These are phyloP conservation scores for Priceomyces melissophilus DNA, from an alignment of 805 yeast species.

Conservation along the genomic window DNA sequence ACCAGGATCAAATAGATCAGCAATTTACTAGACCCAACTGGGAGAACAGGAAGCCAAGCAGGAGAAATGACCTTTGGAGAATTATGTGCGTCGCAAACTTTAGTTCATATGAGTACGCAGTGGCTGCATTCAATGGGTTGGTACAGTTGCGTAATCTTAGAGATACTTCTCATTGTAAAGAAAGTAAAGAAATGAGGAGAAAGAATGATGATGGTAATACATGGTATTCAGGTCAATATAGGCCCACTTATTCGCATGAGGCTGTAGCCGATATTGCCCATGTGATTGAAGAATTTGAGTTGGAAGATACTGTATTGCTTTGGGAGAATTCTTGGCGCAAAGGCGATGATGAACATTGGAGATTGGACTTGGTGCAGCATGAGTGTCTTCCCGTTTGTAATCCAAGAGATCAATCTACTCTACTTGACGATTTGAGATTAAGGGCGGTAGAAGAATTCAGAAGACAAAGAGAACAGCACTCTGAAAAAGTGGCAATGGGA, in stretches of 20 bases:
- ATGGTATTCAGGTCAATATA: conserved; percentile 83
- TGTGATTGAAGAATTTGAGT: conserved; percentile 61
- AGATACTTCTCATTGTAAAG: conserved; percentile 55
- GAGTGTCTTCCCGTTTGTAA: conserved; percentile 52
- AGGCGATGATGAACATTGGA: conserved; percentile 79
- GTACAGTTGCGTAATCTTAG: conserved; percentile 72
- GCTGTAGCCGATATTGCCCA: conserved; percentile 80
- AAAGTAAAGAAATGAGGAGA: conserved; percentile 65
- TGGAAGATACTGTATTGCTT: conserved; percentile 47
- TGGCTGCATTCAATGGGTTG: conserved; percentile 69
- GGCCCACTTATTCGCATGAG: conserved; percentile 89
- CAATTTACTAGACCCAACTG: conserved; percentile 84
- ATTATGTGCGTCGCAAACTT: conserved; percentile 81
- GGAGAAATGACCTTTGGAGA: conserved; percentile 87
- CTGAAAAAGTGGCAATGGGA: too few species aligned
- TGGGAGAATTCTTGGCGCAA: conserved; percentile 91
- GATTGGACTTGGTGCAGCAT: conserved; percentile 54
- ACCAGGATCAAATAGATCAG: conserved; percentile 56
- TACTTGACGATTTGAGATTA: conserved; percentile 57
- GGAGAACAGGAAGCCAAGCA: conserved; percentile 78
- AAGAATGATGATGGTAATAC: conserved; percentile 73
- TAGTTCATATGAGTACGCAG: conserved; percentile 57
- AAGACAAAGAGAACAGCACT: conserved; percentile 12
- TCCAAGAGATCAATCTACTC: conserved; percentile 64
- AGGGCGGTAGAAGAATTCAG: conserved; percentile 35